Conservation (phyloP, 2,329 filamentous ascomycete species). For the Beauveria sp. region DNA sequence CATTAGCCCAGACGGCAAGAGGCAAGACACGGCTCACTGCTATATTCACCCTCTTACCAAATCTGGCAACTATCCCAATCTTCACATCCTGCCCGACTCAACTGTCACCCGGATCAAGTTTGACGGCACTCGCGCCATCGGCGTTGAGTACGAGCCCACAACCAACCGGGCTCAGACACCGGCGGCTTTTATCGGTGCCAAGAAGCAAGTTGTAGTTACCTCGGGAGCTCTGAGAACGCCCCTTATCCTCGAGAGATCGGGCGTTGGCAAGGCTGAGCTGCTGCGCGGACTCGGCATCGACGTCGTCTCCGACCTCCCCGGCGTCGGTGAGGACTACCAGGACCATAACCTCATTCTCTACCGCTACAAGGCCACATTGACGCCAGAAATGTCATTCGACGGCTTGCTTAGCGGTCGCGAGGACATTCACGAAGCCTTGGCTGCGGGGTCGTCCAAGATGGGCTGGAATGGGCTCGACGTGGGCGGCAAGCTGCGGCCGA, state of each 20-base stretch:
- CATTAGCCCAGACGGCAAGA: conserved; percentile 37
- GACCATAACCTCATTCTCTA: conserved; percentile 41
- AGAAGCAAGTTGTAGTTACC: conserved; percentile 44
- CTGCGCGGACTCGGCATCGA: conserved; percentile 36
- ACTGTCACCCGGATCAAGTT: conserved; percentile 47
- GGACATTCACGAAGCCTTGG: conserved; percentile 16
- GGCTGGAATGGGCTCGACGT: conserved; percentile 50
- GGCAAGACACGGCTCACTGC: conserved; percentile 45
- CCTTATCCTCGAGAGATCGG: conserved; percentile 50
- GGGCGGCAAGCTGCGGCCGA: conserved; percentile 45
- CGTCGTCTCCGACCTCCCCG: conserved; percentile 37
- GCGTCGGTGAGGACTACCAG: conserved; percentile 42
- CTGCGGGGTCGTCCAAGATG: conserved; percentile 27
- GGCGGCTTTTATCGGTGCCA: conserved; percentile 34
- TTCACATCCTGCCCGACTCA: conserved; percentile 47
- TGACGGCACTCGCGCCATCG: conserved; percentile 39
- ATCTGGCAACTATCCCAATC: conserved; percentile 38
- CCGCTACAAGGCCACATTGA: conserved; percentile 40
- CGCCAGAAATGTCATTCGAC: conserved; percentile 36
- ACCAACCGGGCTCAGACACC: neutral
- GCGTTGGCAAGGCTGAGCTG: conserved; percentile 42
- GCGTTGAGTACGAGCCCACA: conserved; percentile 40
- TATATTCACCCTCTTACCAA: conserved; percentile 46
- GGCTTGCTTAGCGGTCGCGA: conserved; percentile 18
- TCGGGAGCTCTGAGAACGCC: conserved; percentile 43